phyloP scores from a whole-genome alignment of 805 yeast genomes.

The Lachancea lanzarotensis region DNA sequence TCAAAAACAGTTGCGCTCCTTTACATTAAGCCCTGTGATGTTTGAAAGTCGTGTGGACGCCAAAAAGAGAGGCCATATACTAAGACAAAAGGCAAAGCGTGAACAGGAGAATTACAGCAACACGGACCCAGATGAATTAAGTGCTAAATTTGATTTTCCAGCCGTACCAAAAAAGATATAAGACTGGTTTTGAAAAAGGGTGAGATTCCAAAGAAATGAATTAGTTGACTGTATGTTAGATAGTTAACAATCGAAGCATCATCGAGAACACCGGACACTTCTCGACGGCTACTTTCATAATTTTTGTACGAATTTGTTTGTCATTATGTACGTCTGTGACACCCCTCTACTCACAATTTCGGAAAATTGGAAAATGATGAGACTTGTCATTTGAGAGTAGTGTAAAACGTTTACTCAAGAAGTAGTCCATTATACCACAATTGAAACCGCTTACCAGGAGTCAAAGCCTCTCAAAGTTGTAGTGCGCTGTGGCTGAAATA shows the following conservation, averaged over 20 bases:
- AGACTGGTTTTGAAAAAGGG: not conserved
- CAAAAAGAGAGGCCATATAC: slow-evolving; percentile 10
- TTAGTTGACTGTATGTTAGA: no score
- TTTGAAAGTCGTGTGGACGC: slow-evolving; percentile 21
- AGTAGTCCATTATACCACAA: not conserved
- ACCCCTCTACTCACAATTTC: slow-evolving; percentile 1
- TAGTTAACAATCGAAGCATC: not conserved
- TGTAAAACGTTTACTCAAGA: not conserved
- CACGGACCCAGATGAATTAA: slow-evolving; percentile 26
- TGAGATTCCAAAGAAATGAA: not conserved
- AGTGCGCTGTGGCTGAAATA: not conserved
- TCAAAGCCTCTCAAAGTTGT: not conserved
- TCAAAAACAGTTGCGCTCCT: slow-evolving; percentile 16
- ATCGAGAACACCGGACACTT: no score
- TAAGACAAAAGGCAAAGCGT: slow-evolving; percentile 11
- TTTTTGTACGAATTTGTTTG: not conserved
- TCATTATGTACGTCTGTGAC: slow-evolving; percentile 2
- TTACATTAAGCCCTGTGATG: slow-evolving; percentile 18
- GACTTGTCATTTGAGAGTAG: not conserved
- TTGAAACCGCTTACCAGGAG: not conserved
- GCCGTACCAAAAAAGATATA: slow-evolving; percentile 15
- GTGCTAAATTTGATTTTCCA: slow-evolving; percentile 23
- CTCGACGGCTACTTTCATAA: not conserved
- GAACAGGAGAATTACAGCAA: slow-evolving; percentile 26
- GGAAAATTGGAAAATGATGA: slow-evolving; percentile 1